Base-by-base conservation (phyloP, 2,329 filamentous ascomycete genomes). In the Massarina eburnea region DNA sequence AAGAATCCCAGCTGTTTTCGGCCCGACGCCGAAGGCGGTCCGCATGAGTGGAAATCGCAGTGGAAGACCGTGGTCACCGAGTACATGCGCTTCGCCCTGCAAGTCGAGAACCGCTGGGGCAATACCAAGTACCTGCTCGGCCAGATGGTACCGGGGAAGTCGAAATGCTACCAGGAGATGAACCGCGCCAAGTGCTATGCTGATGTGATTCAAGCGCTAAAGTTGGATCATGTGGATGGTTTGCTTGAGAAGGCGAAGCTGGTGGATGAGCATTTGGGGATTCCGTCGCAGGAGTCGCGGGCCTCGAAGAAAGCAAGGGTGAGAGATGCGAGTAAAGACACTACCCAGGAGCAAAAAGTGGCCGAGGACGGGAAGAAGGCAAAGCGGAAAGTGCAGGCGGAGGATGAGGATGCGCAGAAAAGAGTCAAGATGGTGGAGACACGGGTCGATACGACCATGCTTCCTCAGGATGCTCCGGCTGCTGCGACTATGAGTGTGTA, bases 121-220 rank as follows among this genome's bases (percentile, higher is more conserved):
- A 99, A 99, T 73, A 96, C 91, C 4, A 99, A 99, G 69, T 99
- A 88, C 67, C 77, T 94, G 24, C 81, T 99, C 21, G 82, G 82
- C 33, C 89, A 96, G 68, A 81, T 96, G 71, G 83, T 97, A 19
- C 90, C 91, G 0, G 90, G 91, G 14, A 95, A 91, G 67, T 76
- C 82, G 38, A 75, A 80, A 30, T 76, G 75, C 1, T 88, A 86
- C 65, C 77, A 79, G 47, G 70, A 76, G 3, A 77, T 94, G 56
- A 83, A 81, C 51, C 71, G 74, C 37, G 80, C 80, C 49, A 91
- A 86, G 72, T 86, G 80, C 57, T 96, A 96, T 62, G 73, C 72
- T 8, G 83, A 88, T 41, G 70, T 85, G 2, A 87, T 90, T 61
- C 76, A 83, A 45, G 73, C 79, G 1, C 71, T 97, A 22, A 82